Evolutionary conservation across 345 rosid genomes (phyloP).

Genomic region (Geranium rotundifolium): DNA sequence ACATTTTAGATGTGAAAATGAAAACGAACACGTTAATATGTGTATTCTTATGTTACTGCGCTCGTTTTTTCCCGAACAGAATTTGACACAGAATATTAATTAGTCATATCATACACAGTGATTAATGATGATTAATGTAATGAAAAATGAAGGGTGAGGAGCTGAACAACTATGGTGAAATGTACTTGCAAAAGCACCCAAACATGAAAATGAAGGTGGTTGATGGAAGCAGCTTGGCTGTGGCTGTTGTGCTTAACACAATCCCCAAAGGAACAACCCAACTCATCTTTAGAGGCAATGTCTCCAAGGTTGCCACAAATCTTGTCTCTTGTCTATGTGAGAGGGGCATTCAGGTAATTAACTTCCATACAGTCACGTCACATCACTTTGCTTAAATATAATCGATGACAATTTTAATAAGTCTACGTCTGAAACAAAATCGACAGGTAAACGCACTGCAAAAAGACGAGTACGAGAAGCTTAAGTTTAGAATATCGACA

Average conservation of each 20-base stretch:
- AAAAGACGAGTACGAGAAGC: slow-evolving; percentile 23
- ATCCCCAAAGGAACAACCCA: slow-evolving; percentile 26
- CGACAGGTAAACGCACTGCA: slow-evolving; percentile 25
- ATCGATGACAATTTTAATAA: too few relatives aligned
- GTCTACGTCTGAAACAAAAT: too few relatives aligned
- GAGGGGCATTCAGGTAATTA: slow-evolving; percentile 29
- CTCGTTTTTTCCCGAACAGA: too few relatives aligned
- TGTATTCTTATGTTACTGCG: too few relatives aligned
- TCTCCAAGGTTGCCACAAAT: slow-evolving; percentile 30
- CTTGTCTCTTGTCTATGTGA: slow-evolving; percentile 23
- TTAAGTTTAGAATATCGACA: slow-evolving; percentile 14
- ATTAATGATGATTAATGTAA: too few relatives aligned
- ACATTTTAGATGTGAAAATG: too few relatives aligned
- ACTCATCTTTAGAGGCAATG: slow-evolving; percentile 30
- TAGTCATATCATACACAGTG: too few relatives aligned
- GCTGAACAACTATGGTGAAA: slow-evolving; percentile 36
- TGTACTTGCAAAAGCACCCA: slow-evolving; percentile 32
- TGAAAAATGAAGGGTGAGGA: slow-evolving; percentile 29
- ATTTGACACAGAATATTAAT: too few relatives aligned
- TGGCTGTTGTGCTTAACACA: slow-evolving; percentile 34
- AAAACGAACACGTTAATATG: too few relatives aligned
- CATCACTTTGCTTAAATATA: too few relatives aligned
- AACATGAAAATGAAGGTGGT: slow-evolving; percentile 35
- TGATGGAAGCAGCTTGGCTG: slow-evolving; percentile 49
- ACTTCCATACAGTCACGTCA: too few relatives aligned